Evolutionary conservation across 768 basidiomycete genomes (phyloP).

Genomic region (Melanogaster broomeanus): DNA sequence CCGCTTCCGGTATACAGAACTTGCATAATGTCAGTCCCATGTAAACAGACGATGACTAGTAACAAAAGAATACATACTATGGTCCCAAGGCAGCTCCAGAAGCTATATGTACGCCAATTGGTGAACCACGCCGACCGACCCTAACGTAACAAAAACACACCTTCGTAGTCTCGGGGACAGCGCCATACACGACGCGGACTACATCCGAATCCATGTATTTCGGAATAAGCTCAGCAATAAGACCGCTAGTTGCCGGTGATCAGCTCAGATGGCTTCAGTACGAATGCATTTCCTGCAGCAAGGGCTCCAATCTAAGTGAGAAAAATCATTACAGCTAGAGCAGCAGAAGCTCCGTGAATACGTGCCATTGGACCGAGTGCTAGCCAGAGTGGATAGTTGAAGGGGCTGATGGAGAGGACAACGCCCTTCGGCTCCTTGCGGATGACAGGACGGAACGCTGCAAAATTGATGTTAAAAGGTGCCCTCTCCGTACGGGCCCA

Average conservation of each 20-base stretch:
- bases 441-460: constrained; percentile 60
- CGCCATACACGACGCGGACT: constrained; percentile 70
- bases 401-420: constrained; percentile 68
- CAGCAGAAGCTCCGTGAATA: background rate
- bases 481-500: constrained; percentile 72
- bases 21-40: constrained; percentile 5
- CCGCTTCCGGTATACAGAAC: constrained; percentile 61
- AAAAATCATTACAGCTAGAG: background rate
- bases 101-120: constrained; percentile 40
- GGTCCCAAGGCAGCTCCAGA: constrained; percentile 71
- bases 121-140: background rate
- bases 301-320: constrained; percentile 61
- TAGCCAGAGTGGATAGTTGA: constrained; percentile 75
- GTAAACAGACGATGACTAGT: background rate
- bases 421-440: constrained; percentile 79
- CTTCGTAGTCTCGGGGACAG: constrained; percentile 61
- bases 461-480: constrained; percentile 55
- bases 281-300: constrained; percentile 72
- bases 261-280: constrained; percentile 79
- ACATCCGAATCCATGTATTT: constrained; percentile 74
- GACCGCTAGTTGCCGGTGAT: constrained; percentile 52
- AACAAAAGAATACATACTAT: constrained; percentile 40
- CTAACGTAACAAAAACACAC: constrained; percentile 20
- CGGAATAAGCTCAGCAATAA: constrained; percentile 67
- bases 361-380: constrained; percentile 58